Evolutionary conservation across 1,284 basidiomycete genomes (phyloP).

Genomic region (Pisolithus thermaeus): DNA sequence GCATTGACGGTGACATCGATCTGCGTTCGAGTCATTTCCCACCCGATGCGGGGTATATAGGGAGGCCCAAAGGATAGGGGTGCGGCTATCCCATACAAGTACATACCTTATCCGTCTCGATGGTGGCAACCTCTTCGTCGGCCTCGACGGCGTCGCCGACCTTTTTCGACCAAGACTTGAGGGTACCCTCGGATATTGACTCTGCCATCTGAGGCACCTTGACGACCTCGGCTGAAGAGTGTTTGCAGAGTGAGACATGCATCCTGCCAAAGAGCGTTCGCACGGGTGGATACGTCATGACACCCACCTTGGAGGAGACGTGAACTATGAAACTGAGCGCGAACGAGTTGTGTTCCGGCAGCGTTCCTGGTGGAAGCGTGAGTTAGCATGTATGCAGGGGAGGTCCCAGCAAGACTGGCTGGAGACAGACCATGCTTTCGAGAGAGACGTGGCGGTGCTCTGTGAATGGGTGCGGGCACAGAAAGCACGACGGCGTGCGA

Average conservation of each 20-base stretch:
- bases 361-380: conserved; percentile 36
- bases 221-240: conserved; percentile 68
- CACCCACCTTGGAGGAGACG: conserved; percentile 59
- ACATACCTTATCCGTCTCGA: conserved; percentile 95
- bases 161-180: conserved; percentile 94
- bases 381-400: neutral
- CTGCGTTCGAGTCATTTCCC: conserved; percentile 37
- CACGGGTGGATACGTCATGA: conserved; percentile 10
- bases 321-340: conserved; percentile 64
- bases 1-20: conserved; percentile 98
- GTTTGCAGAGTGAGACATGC: conserved; percentile 1
- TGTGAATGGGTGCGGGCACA: conserved; percentile 35
- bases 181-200: conserved; percentile 96
- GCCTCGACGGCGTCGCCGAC: conserved; percentile 87
- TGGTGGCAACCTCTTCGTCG: conserved; percentile 96
- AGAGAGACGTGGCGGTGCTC: conserved; percentile 34
- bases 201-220: conserved; percentile 99
- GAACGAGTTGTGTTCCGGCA: conserved; percentile 40
- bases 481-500: conserved; percentile 56
- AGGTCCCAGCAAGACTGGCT: conserved; percentile 1
- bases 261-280: conserved; percentile 8
- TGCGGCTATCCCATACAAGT: neutral
- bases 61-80: conserved; percentile 3
- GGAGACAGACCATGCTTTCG: conserved; percentile 47
- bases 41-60: neutral